These are phyloP conservation scores for Ceratorhiza oryzae-sativae DNA, from an alignment of 1,284 basidiomycete genomes.

Conservation along the genomic window DNA sequence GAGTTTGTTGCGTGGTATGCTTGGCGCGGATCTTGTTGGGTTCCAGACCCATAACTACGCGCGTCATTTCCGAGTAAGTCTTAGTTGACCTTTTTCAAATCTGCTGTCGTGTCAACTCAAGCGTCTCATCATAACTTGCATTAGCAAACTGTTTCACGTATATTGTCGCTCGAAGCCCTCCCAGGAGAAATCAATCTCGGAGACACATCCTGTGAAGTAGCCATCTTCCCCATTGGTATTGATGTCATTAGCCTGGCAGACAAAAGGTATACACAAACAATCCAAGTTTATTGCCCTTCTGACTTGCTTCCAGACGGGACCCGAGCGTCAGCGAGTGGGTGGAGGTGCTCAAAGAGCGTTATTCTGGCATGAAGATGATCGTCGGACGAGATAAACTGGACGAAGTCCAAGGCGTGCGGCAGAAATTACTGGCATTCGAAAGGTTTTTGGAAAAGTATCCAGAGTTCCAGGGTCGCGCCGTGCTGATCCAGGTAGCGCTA, in stretches of 20 bases:
- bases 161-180: conserved; percentile 79
- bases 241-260: conserved; percentile 75
- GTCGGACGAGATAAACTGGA: conserved; percentile 90
- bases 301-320: conserved; percentile 60
- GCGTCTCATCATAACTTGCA: conserved; percentile 35
- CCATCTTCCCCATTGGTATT: conserved; percentile 89
- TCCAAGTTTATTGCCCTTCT: background rate
- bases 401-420: conserved; percentile 82
- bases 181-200: conserved; percentile 78
- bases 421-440: conserved; percentile 86
- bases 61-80: conserved; percentile 65
- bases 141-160: conserved; percentile 78
- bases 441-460: conserved; percentile 80
- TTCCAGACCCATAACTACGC: conserved; percentile 88
- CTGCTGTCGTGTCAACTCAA: too few species aligned
- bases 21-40: conserved; percentile 75
- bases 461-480: conserved; percentile 76
- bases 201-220: conserved; percentile 77
- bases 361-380: conserved; percentile 82
- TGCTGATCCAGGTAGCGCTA: conserved; percentile 86
- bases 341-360: conserved; percentile 74
- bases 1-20: conserved; percentile 70
- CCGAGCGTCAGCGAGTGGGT: conserved; percentile 86
- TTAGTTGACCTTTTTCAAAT: too few species aligned
- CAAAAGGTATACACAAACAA: conserved; percentile 61